Base-by-base conservation (phyloP, 1,139 yeast genomes). In the Geotrichum aggregatum region DNA sequence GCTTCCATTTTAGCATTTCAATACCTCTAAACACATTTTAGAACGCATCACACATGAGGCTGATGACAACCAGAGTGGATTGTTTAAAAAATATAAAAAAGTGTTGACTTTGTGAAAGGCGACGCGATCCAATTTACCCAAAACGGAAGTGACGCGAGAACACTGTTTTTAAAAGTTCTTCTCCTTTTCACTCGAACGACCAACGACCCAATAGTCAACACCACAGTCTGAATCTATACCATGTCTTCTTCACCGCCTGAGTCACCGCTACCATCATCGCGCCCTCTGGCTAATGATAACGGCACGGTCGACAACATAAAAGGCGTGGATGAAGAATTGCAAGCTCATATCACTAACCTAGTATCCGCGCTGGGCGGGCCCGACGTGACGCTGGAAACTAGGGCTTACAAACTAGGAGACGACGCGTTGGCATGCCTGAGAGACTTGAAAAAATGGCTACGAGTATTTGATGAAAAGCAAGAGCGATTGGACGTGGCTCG, bases 401-500 rank as follows among this genome's bases (percentile, higher is more conserved):
- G 79, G 1, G 82, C 84, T 0, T 92, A 92, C 63, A 80, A 79
- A 58, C 75, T 91, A 2, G 98, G 98, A 10, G 91, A 85, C 59
- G 98, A 92, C 65, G 96, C 97, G 1, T 70, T 87, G 56, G 91
- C 91, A 0, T 88, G 98, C 68, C 71, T 92, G 35, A 84, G 87
- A 61, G 98, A 92, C 70, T 70, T 92, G 56, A 88, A 87, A 65
- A 76, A 86, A 60, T 91, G 98, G 96, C 78, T 92, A 52, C 80
- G 80, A 59, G 52, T 49, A 11, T 92, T 87, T 48, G 98, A 92
- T 66, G 95, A 87, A 55, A 74, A 76, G 41, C 77, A 79, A 56
- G 75, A 77, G 49, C 75, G 82, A 26, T 84, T 80, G 74, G 89
- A 84, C 59, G 96, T 91, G 16, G 95, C 96, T 0, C 74, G 87